These are phyloP conservation scores for Thinopyrum elongatum DNA, from an alignment of 176 grass and related monocot species.

Conservation along the genomic window DNA sequence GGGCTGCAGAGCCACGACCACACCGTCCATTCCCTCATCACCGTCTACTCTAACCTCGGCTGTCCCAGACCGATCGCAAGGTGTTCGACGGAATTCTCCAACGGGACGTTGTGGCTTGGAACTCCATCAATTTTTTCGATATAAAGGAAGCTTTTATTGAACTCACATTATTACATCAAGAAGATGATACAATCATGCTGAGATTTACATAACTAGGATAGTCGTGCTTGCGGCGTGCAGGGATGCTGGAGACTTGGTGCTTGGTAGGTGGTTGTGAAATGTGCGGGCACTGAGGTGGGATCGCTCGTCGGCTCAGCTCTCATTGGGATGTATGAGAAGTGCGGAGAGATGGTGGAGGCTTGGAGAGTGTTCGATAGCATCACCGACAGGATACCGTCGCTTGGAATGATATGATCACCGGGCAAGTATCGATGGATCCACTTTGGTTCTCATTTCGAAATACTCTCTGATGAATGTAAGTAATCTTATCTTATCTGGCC, in stretches of 20 bases:
- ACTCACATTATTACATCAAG: too few species aligned
- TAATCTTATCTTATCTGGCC: neutral
- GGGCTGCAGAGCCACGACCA: conserved; percentile 29
- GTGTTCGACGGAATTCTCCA: conserved; percentile 41
- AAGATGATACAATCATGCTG: too few species aligned
- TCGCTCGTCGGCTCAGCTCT: conserved; percentile 51
- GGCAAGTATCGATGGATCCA: conserved; percentile 36
- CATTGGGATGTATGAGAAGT: conserved; percentile 9
- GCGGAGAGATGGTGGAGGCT: conserved; percentile 51
- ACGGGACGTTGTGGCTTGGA: conserved; percentile 41
- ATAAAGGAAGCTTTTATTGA: too few species aligned
- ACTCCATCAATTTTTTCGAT: too few species aligned
- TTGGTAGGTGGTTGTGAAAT: conserved; percentile 49
- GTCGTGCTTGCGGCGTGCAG: conserved; percentile 48
- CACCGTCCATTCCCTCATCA: conserved; percentile 34
- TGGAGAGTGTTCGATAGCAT: conserved; percentile 56
- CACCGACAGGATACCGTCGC: conserved; percentile 41
- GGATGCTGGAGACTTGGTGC: conserved; percentile 35
- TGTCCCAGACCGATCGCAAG: conserved; percentile 7
- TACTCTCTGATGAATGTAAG: neutral
- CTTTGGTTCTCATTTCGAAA: neutral
- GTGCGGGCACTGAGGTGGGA: conserved; percentile 19
- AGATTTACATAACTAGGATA: too few species aligned
- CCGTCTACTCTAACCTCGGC: conserved; percentile 25
- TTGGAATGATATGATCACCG: conserved; percentile 91